A percentile compares a stretch with the other conserved stretches of the same genome.
phyloP scores from a whole-genome alignment of 2,329 filamentous ascomycete species.

The Xylaria hypoxylon region DNA sequence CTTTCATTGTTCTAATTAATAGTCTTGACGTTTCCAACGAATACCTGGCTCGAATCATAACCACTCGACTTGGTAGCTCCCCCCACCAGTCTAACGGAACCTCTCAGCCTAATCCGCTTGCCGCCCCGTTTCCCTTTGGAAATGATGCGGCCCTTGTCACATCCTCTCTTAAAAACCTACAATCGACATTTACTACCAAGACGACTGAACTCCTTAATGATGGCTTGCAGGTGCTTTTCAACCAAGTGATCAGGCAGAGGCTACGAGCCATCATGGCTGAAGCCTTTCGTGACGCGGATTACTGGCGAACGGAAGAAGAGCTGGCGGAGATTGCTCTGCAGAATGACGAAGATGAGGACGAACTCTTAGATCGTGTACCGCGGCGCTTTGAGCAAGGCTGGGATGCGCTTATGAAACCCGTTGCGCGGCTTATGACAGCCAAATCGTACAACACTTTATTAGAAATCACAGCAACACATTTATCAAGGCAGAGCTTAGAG shows the following conservation, averaged over 20 bases:
- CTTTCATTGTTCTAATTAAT: constrained; percentile 94
- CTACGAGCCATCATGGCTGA: constrained; percentile 87
- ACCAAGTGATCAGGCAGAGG: constrained; percentile 85
- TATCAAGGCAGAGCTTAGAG: constrained; percentile 79
- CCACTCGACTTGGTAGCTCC: constrained; percentile 67
- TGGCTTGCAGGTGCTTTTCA: constrained; percentile 86
- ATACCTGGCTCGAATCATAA: constrained; percentile 88
- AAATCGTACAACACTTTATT: constrained; percentile 82
- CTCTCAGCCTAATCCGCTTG: constrained; percentile 60
- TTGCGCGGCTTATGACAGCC: constrained; percentile 84
- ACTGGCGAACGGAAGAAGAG: constrained; percentile 75
- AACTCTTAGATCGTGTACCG: constrained; percentile 74
- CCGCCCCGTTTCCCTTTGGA: constrained; percentile 81
- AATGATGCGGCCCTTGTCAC: constrained; percentile 78
- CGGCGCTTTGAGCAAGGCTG: constrained; percentile 86
- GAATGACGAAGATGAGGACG: constrained; percentile 65
- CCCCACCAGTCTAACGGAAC: constrained; percentile 53
- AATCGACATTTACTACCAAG: constrained; percentile 79
- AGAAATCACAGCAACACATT: constrained; percentile 77
- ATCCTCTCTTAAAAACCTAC: constrained; percentile 74
- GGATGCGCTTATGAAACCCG: constrained; percentile 85
- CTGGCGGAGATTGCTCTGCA: constrained; percentile 66
- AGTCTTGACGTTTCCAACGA: constrained; percentile 93
- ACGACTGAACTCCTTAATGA: constrained; percentile 85
- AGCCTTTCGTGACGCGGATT: constrained; percentile 92